Base-by-base conservation (phyloP, 441 rosid genomes). In the Pelargonium myrrhifolium region DNA sequence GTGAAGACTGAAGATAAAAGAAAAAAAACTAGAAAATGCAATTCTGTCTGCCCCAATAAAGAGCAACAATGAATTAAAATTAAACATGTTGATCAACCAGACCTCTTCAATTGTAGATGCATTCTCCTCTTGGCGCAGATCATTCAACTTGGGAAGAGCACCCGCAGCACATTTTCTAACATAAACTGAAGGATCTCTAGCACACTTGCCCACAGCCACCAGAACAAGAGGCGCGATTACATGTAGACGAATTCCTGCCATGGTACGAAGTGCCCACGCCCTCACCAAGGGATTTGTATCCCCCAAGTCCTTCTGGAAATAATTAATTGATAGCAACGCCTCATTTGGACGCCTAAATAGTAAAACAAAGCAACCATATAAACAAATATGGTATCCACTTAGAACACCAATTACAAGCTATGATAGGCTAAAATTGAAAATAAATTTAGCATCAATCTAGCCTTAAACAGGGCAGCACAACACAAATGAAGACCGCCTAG, bases 231-330 rank as follows among this genome's bases (percentile, higher is more conserved):
- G 89, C 65, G 99, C 93, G 71, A 91, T 85, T 14, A 83, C 89
- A 71, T 89, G 97, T 62, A 93, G 74, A 39, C 92, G 93, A 66
- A 93, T 91, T 31, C 99, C 99, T 0, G 96, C 96, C 99, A 93
- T 89, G 5, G 97, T 83, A 64, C 97, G 97, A 69, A 88, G 93
- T 64, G 99, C 99, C 86, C 97, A 88, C 47, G 99, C 99, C 73
- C 97, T 85, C 72, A 93, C 96, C 76, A 93, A 73, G 0, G 99
- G 93, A 68, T 91, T 93, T 31, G 96, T 74, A 81, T 93, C 99
- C 66, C 97, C 96, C 85, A 93, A 83, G 74, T 93, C 99, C 82
- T 80, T 93, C 74, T 93, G 99, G 79, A 93, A 93, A 67, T 82
- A 93, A 65, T 93, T 93, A 77, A 93, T 91, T 14, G 96, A 91